These are phyloP conservation scores for Penicillium sp. DNA, from an alignment of 2,329 filamentous ascomycete species.

Conservation along the genomic window DNA sequence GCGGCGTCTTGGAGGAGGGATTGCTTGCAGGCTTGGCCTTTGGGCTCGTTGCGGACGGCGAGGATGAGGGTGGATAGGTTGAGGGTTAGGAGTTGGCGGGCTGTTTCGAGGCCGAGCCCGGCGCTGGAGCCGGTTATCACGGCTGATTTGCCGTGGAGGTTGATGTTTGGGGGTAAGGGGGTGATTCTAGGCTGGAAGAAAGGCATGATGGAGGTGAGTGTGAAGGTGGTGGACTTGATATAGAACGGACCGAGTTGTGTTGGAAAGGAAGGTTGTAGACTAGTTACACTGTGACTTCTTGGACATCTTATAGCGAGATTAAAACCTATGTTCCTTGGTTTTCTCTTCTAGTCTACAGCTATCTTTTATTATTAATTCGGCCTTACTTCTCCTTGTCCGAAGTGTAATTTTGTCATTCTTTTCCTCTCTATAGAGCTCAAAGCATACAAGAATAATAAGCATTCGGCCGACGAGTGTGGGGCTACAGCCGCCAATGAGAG, in stretches of 20 bases:
- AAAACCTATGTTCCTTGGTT: accelerated
- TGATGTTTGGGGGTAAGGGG: conserved; percentile 9
- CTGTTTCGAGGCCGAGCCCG: conserved; percentile 29
- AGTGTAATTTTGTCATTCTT: not conserved
- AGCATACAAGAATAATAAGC: conserved; percentile 1
- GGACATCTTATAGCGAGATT: not conserved
- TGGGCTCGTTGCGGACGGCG: conserved; percentile 24
- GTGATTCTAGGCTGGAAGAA: conserved; percentile 5
- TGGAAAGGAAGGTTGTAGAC: not conserved
- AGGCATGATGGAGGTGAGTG: not conserved
- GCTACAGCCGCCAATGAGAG: not conserved
- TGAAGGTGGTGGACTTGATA: not conserved
- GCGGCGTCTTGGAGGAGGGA: conserved; percentile 2
- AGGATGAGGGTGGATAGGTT: conserved; percentile 25
- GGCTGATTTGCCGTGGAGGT: conserved; percentile 25
- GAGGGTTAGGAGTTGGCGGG: conserved; percentile 25
- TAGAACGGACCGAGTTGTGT: not conserved
- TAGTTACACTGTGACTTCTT: not conserved
- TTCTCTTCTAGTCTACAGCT: not conserved
- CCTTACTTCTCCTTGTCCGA: not conserved
- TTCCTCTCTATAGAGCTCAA: not conserved
- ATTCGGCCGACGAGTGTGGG: conserved; percentile 2
- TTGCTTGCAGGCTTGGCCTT: conserved; percentile 18
- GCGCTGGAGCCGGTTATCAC: conserved; percentile 30
- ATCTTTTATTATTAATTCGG: conserved; percentile 2